Base-by-base conservation (phyloP, 106 monocot genomes). In the Allium fistulosum region DNA sequence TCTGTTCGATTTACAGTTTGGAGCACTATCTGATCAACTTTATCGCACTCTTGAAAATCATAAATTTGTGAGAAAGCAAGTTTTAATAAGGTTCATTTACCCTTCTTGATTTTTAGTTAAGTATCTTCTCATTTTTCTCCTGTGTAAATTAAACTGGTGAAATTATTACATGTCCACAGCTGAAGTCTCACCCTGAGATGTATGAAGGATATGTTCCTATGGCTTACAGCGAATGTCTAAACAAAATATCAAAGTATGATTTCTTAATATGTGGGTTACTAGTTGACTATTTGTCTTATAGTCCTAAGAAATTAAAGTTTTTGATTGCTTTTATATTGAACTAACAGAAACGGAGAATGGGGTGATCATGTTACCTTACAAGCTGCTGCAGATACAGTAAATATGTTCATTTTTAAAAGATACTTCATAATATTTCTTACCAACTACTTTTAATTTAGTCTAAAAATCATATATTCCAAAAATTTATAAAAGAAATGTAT, bases 351-450 rank as follows among this genome's bases (percentile, higher is more conserved):
- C 61, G 95, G 91, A 12, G 88, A 95, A 81, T 95, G 95, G 95
- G 95, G 95, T 27, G 22, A 22, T 22, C 22, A 22, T 22, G 22
- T 22, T 22, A 22, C 22, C 22, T 22, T 22, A 22, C 22, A 92
- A 56, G 91, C 96, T 70, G 91, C 92, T 75, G 81, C 96, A 69
- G 89, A 91, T 80, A 79, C 72, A 60, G 91, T 22, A 84, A 75
- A 22, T 22, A 22, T 51, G 18, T 3, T 13, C 17, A 13, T 48
- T 66, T 26, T 11, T 66, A 1, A 22, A 22, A 22, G 22, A 22
- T 22, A 22, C 22, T 22, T 22, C 22, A 22, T 22, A 22, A 22
- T 22, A 22, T 22, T 22, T 22, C 22, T 22, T 22, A 22, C 22
- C 22, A 22, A 22, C 22, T 22, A 22, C 22, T 22, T 22, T 22